Conservation (phyloP, 208 protist species). For the Leishmania braziliensis region DNA sequence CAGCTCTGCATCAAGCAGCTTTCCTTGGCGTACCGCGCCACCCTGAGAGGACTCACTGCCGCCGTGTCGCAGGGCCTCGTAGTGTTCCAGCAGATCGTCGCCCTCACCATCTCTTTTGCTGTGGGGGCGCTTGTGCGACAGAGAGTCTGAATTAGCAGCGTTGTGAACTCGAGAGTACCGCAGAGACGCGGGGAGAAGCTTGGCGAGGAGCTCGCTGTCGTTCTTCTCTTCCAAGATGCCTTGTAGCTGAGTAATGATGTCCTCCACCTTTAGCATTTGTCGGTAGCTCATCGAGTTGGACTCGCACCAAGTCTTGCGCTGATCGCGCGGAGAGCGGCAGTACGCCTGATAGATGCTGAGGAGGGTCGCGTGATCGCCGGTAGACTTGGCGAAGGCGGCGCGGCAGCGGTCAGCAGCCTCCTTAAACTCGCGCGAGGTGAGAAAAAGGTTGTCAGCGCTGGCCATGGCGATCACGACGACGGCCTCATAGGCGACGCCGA, state of each 20-base stretch:
- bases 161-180: slow-evolving; percentile 4
- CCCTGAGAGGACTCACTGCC: slow-evolving; percentile 1
- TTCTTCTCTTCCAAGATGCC: slow-evolving; percentile 67
- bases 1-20: slow-evolving; percentile 69
- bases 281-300: slow-evolving; percentile 75
- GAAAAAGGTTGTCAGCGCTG: slow-evolving; percentile 84
- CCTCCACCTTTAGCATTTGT: slow-evolving; percentile 86
- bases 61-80: slow-evolving; percentile 28
- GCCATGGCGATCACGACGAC: slow-evolving; percentile 95
- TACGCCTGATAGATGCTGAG: slow-evolving; percentile 85
- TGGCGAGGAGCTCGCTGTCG: slow-evolving; percentile 48
- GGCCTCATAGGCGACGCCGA: slow-evolving; percentile 95
- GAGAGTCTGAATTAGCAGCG: not conserved
- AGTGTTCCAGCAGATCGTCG: slow-evolving; percentile 39
- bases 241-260: slow-evolving; percentile 80
- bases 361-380: slow-evolving; percentile 89
- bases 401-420: slow-evolving; percentile 78
- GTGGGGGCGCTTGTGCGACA: slow-evolving; percentile 15
- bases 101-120: not conserved
- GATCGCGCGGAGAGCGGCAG: slow-evolving; percentile 56
- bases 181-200: slow-evolving; percentile 40
- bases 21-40: slow-evolving; percentile 2
- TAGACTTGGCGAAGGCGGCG: slow-evolving; percentile 68
- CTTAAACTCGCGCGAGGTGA: slow-evolving; percentile 74
- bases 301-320: slow-evolving; percentile 85